These are phyloP conservation scores for Collariella sp. DNA, from an alignment of 495 filamentous ascomycete genomes.

Conservation along the genomic window DNA sequence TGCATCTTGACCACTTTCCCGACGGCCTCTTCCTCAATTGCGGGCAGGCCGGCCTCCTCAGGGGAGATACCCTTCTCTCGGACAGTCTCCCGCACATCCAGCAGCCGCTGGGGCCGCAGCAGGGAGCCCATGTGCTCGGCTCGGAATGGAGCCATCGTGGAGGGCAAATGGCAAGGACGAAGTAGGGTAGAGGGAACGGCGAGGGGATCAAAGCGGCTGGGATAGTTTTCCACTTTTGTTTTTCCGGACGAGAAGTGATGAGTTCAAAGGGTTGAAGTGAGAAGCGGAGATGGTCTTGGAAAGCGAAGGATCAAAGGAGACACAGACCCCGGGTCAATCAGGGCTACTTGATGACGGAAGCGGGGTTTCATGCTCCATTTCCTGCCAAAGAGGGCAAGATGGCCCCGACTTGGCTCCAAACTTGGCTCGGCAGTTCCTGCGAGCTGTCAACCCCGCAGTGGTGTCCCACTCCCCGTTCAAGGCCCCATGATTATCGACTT, in stretches of 20 bases:
- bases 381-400: no score
- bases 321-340: background rate
- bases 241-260: no score
- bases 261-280: background rate
- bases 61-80: constrained; percentile 49
- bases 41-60: constrained; percentile 43
- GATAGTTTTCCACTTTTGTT: no score
- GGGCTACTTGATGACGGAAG: no score
- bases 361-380: no score
- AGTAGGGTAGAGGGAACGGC: constrained; percentile 18
- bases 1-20: constrained; percentile 58
- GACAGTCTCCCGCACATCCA: constrained; percentile 51
- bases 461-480: no score
- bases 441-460: no score
- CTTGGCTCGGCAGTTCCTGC: no score
- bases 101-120: constrained; percentile 60
- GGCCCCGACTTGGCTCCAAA: no score
- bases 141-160: constrained; percentile 58
- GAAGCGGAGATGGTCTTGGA: no score
- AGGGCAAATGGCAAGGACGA: background rate
- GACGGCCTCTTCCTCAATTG: constrained; percentile 57
- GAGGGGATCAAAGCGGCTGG: background rate
- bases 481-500: no score
- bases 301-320: background rate
- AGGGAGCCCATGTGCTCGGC: constrained; percentile 81